phyloP scores from a whole-genome alignment of 2,329 filamentous ascomycete genomes.

The Cadophora malorum region DNA sequence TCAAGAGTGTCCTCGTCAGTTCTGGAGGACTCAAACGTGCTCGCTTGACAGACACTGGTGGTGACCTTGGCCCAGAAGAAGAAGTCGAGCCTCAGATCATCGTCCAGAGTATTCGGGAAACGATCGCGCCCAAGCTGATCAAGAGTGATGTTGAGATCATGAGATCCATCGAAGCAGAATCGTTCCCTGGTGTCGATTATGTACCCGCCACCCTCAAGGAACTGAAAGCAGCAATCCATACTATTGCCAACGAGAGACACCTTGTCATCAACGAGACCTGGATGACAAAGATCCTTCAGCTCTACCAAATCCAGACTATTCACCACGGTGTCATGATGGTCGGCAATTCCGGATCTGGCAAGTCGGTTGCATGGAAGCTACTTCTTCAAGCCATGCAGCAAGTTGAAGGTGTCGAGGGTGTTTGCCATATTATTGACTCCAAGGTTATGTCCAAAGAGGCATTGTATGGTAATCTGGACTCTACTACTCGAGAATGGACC shows the following conservation, averaged over 20 bases:
- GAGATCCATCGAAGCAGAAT: slow-evolving; percentile 79
- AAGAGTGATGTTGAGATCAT: slow-evolving; percentile 90
- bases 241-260: slow-evolving; percentile 83
- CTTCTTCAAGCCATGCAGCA: slow-evolving; percentile 89
- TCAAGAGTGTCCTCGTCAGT: slow-evolving; percentile 98
- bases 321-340: slow-evolving; percentile 99
- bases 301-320: slow-evolving; percentile 97
- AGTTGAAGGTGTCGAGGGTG: slow-evolving; percentile 89
- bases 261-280: slow-evolving; percentile 91
- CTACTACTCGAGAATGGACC: slow-evolving; percentile 97
- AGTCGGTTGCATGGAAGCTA: slow-evolving; percentile 93
- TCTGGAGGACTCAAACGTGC: slow-evolving; percentile 94
- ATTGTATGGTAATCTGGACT: slow-evolving; percentile 93
- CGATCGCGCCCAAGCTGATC: slow-evolving; percentile 96
- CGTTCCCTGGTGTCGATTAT: slow-evolving; percentile 93
- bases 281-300: slow-evolving; percentile 96
- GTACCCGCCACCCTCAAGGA: slow-evolving; percentile 84
- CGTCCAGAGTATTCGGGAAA: slow-evolving; percentile 97
- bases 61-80: slow-evolving; percentile 68
- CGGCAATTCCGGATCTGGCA: slow-evolving; percentile 94
- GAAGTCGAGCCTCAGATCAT: slow-evolving; percentile 95
- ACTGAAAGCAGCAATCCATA: slow-evolving; percentile 80
- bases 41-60: slow-evolving; percentile 66
- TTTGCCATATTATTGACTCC: slow-evolving; percentile 96
- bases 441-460: slow-evolving; percentile 99